Evolutionary conservation across 1,139 yeast species (phyloP).

Genomic region (Zygoascus sp.): DNA sequence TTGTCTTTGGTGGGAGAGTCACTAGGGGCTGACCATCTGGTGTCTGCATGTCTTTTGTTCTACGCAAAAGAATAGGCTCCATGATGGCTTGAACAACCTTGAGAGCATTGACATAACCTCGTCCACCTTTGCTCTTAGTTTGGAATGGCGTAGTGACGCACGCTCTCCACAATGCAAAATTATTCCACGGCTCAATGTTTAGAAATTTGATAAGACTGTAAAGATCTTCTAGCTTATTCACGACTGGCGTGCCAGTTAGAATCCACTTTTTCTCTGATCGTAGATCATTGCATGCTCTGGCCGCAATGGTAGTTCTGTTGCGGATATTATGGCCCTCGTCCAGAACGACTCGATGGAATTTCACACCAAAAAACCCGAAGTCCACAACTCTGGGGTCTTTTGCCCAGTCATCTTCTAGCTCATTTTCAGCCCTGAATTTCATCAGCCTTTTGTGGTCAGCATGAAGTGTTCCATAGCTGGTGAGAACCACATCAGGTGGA

Average conservation of each 20-base stretch:
- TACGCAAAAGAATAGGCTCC: constrained; percentile 75
- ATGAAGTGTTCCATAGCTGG: constrained; percentile 85
- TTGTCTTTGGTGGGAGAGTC: constrained; percentile 69
- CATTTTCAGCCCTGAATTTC: constrained; percentile 18
- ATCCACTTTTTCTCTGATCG: constrained; percentile 72
- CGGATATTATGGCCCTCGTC: constrained; percentile 94
- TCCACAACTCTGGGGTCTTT: constrained; percentile 20
- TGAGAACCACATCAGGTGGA: constrained; percentile 71
- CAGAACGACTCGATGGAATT: constrained; percentile 71
- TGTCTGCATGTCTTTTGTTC: constrained; percentile 83
- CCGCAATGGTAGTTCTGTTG: constrained; percentile 73
- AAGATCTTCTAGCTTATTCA: constrained; percentile 81
- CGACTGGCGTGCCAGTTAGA: constrained; percentile 91
- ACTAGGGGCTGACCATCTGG: constrained; percentile 72
- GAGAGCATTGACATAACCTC: constrained; percentile 60
- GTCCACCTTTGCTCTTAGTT: constrained; percentile 36
- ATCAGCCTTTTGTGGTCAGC: constrained; percentile 53
- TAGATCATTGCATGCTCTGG: constrained; percentile 70
- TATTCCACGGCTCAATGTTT: constrained; percentile 83
- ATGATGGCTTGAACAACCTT: constrained; percentile 79
- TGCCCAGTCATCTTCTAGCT: constrained; percentile 19
- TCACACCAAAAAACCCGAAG: constrained; percentile 64
- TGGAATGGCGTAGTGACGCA: constrained; percentile 85
- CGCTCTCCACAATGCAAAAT: constrained; percentile 82
- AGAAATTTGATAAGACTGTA: constrained; percentile 73